phyloP scores from a whole-genome alignment of 805 yeast species.

The Teunomyces pallodes region DNA sequence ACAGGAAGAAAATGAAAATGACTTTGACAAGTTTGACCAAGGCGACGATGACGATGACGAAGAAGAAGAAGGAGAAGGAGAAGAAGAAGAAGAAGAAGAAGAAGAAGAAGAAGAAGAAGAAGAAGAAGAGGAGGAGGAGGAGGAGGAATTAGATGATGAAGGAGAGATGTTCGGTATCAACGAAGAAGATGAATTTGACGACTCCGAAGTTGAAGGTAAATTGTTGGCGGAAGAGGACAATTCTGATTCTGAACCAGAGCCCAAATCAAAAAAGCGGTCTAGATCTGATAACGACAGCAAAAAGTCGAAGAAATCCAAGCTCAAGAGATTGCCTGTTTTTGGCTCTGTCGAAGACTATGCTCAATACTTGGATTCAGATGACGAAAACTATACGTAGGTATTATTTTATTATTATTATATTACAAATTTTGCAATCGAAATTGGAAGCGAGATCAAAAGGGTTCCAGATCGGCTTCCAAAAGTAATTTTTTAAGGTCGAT shows the following conservation, averaged over 20 bases:
- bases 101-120: constrained; percentile 15
- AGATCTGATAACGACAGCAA: constrained; percentile 25
- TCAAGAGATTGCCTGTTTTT: constrained; percentile 74
- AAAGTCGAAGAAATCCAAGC: constrained; percentile 50
- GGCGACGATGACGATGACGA: constrained; percentile 22
- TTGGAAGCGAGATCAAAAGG: neutral
- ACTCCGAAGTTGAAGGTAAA: constrained; percentile 15
- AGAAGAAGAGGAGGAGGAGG: constrained; percentile 14
- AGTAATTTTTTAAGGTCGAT: neutral
- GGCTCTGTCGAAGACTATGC: constrained; percentile 90
- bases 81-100: constrained; percentile 12
- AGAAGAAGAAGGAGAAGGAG: constrained; percentile 16
- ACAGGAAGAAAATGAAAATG: constrained; percentile 17
- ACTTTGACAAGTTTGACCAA: constrained; percentile 22
- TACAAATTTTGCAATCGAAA: neutral
- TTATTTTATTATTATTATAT: neutral
- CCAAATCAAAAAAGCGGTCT: constrained; percentile 16
- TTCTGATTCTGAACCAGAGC: constrained; percentile 17
- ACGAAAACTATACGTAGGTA: constrained; percentile 37
- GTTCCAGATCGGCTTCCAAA: neutral
- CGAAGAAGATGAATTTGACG: constrained; percentile 24
- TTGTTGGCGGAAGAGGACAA: constrained; percentile 24
- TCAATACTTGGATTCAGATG: constrained; percentile 64
- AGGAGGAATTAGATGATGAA: constrained; percentile 20
- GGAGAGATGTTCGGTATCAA: constrained; percentile 22